Evolutionary conservation across 768 basidiomycete species (phyloP), one percentile per base, ranked within the genome.

Genomic region (Daedaleopsis nitida): DNA sequence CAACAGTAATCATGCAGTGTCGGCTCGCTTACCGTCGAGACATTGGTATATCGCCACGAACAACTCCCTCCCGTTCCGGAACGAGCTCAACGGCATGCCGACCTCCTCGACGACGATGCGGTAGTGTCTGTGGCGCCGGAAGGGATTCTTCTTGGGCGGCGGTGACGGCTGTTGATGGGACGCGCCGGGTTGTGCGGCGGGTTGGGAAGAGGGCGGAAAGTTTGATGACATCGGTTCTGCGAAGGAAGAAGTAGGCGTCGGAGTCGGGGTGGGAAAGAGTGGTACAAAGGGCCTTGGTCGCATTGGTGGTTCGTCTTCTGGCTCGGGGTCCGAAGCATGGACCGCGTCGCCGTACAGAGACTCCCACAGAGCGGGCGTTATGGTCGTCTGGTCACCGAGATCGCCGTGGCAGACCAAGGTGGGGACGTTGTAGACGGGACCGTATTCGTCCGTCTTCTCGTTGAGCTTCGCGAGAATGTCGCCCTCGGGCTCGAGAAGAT

Each of bases 21-120:
- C n/a, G n/a, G n/a, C n/a, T n/a, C n/a, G n/a, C n/a, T 13, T 5
- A 52, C 50, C 43, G 19, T 19, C 17, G 32, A 52, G 4, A 23
- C 39, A 50, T 19, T 52, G n/a, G 3, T 7, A 32, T 32, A 32
- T 32, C 7, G 27, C 27, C 4, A 32, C 4, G 7, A 32, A 7
- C 7, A 32, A 7, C 7, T 32, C 27, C 7, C 27, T 32, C 27
- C 27, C 27, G 7, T 32, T 32, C 4, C 27, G 27, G 27, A 32
- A 32, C 3, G 27, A 32, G 27, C 4, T 3, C 3, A 32, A 7
- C 3, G 64, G 64, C 19, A 43, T 51, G 10, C 57, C 45, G 27
- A 65, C 64, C 21, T 65, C 57, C 32, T 59, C n/a, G n/a, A 62
- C 53, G 27, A 62, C 60, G 10, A 65, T 57, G 1, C 64, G 64